Evolutionary conservation across 371 early-diverging fungal genomes (phyloP).

Genomic region (Mortierella sp.): DNA sequence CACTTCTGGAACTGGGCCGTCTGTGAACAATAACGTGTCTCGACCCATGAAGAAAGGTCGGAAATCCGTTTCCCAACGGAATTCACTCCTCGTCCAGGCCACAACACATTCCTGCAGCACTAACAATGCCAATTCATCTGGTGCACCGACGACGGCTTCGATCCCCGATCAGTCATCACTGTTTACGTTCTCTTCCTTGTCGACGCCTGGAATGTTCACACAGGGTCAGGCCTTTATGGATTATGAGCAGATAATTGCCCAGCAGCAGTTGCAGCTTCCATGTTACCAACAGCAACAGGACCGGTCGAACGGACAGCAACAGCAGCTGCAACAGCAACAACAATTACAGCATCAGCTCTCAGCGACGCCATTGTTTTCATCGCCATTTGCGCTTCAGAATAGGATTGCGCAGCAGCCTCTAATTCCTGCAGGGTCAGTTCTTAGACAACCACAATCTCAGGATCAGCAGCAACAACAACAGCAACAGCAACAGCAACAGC

Average conservation of each 20-base stretch:
- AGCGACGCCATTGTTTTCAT: conserved; percentile 28
- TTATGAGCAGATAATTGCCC: conserved; percentile 11
- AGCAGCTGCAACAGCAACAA: conserved; percentile 21
- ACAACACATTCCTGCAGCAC: not conserved
- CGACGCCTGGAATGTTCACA: conserved; percentile 43
- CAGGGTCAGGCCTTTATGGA: conserved; percentile 42
- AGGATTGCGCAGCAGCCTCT: conserved; percentile 11
- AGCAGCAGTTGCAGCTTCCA: conserved; percentile 15
- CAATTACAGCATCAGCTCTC: conserved; percentile 8
- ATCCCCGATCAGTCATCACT: conserved; percentile 13
- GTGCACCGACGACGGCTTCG: too few species aligned
- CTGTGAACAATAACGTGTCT: too few species aligned
- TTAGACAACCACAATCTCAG: conserved; percentile 32
- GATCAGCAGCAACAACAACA: conserved; percentile 31
- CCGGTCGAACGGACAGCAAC: not conserved
- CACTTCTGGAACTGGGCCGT: conserved; percentile 2
- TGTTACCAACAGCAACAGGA: not conserved
- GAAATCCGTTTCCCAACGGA: conserved; percentile 16
- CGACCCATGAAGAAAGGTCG: conserved; percentile 32
- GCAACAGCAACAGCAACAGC: conserved; percentile 34
- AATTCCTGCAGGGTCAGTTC: too few species aligned
- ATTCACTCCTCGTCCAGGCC: conserved; percentile 22
- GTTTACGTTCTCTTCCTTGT: conserved; percentile 43
- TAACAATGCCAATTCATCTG: not conserved
- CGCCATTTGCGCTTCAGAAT: conserved; percentile 33